phyloP scores from a whole-genome alignment of 257 asterid genomes.

The Ballota nigra region DNA sequence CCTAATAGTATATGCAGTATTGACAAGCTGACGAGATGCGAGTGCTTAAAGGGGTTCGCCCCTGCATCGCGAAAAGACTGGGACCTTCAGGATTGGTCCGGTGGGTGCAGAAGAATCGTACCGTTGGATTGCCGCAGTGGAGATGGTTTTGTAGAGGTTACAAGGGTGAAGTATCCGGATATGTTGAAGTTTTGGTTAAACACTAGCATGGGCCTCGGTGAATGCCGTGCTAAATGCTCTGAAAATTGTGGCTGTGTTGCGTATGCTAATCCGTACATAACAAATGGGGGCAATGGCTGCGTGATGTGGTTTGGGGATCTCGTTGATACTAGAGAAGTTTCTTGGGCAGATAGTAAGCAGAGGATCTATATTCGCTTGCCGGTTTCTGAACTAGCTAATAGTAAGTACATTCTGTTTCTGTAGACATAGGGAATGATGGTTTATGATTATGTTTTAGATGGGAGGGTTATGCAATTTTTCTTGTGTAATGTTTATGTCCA shows the following conservation, averaged over 20 bases:
- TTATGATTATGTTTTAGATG: too few species aligned
- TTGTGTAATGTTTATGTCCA: too few species aligned
- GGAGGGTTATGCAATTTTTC: too few species aligned
- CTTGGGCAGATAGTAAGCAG: constrained; percentile 1
- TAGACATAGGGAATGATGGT: too few species aligned
- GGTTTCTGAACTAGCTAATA: constrained; percentile 3
- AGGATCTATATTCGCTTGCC: constrained; percentile 16
- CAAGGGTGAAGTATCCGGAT: constrained; percentile 14
- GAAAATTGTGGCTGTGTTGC: constrained; percentile 27
- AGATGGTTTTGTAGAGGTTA: constrained; percentile 22
- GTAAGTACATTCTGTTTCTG: background rate
- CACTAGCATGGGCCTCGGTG: constrained; percentile 16
- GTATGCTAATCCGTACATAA: constrained; percentile 24
- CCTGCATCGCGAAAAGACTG: constrained; percentile 5
- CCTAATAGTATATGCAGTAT: too few species aligned
- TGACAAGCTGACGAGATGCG: background rate
- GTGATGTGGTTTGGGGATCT: constrained; percentile 34
- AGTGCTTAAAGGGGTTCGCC: constrained; percentile 17
- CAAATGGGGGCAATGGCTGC: constrained; percentile 18
- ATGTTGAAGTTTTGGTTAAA: constrained; percentile 12
- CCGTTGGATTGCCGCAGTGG: constrained; percentile 12
- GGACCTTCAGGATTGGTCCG: constrained; percentile 21
- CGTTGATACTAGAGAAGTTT: background rate
- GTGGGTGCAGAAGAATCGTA: constrained; percentile 23
- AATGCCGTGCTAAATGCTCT: constrained; percentile 25